A percentile compares a stretch with the other conserved stretches of the same genome.
These are phyloP conservation scores for Fusarium sp. DNA, from an alignment of 2,329 filamentous ascomycete genomes.

Conservation along the genomic window DNA sequence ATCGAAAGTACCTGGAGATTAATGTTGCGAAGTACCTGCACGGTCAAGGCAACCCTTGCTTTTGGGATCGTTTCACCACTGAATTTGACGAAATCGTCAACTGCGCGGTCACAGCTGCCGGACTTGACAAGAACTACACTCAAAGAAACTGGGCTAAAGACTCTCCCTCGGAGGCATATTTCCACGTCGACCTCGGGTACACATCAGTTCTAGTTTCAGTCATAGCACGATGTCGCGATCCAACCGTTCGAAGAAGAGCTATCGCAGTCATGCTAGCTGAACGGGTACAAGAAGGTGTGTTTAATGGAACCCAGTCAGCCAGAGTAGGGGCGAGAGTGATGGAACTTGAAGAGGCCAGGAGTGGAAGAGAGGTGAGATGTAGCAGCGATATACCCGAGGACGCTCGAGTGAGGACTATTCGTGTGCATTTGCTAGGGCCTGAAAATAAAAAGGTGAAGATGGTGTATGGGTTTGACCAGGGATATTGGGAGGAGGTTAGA, in stretches of 20 bases:
- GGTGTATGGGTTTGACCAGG: conserved; percentile 17
- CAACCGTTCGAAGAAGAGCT: conserved; percentile 3
- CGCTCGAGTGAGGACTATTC: conserved; percentile 10
- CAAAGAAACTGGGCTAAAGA: neutral
- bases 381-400: neutral
- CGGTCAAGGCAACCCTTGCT: conserved; percentile 21
- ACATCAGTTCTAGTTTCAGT: conserved; percentile 10
- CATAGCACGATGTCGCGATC: conserved; percentile 24
- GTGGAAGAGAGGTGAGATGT: neutral
- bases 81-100: conserved; percentile 15
- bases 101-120: neutral
- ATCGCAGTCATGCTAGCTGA: conserved; percentile 19
- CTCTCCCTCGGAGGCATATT: neutral
- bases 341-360: conserved; percentile 21
- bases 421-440: neutral
- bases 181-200: conserved; percentile 26
- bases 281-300: conserved; percentile 13
- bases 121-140: neutral
- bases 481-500: neutral
- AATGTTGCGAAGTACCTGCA: conserved; percentile 15
- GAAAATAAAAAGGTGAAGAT: neutral
- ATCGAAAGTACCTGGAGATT: conserved; percentile 13
- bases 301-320: conserved; percentile 8
- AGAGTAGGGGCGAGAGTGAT: conserved; percentile 16
- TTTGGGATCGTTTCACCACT: conserved; percentile 17